A percentile compares a stretch with the other conserved stretches of the same genome.
phyloP scores from a whole-genome alignment of 169 alveolate species.

The Plasmodium fragile region DNA sequence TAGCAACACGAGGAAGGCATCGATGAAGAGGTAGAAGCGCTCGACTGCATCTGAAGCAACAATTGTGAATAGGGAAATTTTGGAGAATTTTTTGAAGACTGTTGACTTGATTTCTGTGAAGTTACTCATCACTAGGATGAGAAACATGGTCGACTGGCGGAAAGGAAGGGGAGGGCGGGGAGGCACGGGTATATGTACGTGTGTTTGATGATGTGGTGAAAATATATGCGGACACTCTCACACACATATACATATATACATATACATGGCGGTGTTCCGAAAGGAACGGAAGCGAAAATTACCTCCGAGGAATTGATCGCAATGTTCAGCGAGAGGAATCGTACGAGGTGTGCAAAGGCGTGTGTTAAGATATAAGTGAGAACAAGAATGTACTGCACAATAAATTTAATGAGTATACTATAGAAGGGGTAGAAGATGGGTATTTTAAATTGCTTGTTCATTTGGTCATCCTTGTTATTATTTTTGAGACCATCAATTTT shows the following conservation, averaged over 20 bases:
- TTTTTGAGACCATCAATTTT: slow-evolving; percentile 1
- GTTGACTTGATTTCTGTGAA: slow-evolving; percentile 93
- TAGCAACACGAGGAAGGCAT: slow-evolving; percentile 89
- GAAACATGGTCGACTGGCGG: slow-evolving; percentile 89
- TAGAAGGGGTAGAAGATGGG: slow-evolving; percentile 72
- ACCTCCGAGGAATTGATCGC: slow-evolving; percentile 93
- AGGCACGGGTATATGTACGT: neutral
- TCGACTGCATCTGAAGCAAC: slow-evolving; percentile 92
- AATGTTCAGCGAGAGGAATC: slow-evolving; percentile 90
- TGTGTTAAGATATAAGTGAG: slow-evolving; percentile 85
- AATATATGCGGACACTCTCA: neutral
- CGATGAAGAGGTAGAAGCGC: slow-evolving; percentile 89
- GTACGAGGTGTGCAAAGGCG: slow-evolving; percentile 88
- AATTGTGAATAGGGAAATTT: slow-evolving; percentile 85
- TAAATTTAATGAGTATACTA: slow-evolving; percentile 64
- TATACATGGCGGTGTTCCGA: neutral
- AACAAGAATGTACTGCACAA: slow-evolving; percentile 75
- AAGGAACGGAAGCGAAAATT: neutral
- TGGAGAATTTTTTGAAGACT: slow-evolving; percentile 90
- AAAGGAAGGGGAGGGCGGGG: neutral
- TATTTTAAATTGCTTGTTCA: slow-evolving; percentile 37
- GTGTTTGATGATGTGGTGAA: neutral
- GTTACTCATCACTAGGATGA: slow-evolving; percentile 91
- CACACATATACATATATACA: neutral
- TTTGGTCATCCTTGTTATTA: slow-evolving; percentile 28